Conservation (phyloP, 352 stramenopile species). For the Phytopythium chamaehyphon region DNA sequence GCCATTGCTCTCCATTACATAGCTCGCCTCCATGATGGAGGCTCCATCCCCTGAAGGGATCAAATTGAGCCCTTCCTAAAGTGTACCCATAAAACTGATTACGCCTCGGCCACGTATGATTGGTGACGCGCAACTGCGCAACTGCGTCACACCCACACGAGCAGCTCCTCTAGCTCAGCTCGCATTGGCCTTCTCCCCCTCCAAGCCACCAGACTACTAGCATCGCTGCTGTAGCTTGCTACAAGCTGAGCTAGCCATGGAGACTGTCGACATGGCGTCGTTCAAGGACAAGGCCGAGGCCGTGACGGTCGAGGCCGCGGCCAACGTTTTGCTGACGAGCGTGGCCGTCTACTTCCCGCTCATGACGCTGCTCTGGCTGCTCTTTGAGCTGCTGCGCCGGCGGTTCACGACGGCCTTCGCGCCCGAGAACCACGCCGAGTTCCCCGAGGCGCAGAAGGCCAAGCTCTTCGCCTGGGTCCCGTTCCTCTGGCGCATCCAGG, state of each 20-base stretch:
- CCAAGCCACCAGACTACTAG: too few relatives aligned
- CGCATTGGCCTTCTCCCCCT: too few relatives aligned
- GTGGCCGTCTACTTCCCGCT: conserved; percentile 63
- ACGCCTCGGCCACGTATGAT: too few relatives aligned
- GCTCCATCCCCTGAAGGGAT: too few relatives aligned
- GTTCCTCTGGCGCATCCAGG: conserved; percentile 49
- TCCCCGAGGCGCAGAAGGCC: conserved; percentile 21
- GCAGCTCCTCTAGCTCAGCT: neutral
- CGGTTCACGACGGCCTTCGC: conserved; percentile 40
- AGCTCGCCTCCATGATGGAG: too few relatives aligned
- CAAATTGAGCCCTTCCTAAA: too few relatives aligned
- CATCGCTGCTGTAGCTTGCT: too few relatives aligned
- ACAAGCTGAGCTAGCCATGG: too few relatives aligned
- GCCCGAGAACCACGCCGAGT: conserved; percentile 39
- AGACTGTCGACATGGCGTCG: conserved; percentile 5
- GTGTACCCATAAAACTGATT: too few relatives aligned
- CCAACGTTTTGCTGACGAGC: conserved; percentile 54
- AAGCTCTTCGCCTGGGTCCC: conserved; percentile 55
- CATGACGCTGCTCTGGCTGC: conserved; percentile 40
- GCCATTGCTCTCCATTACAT: too few relatives aligned
- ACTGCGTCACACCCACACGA: neutral
- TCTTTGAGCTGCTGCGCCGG: conserved; percentile 60
- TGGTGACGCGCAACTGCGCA: too few relatives aligned
- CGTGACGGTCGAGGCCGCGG: conserved; percentile 23
- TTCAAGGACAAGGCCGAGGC: conserved; percentile 20